A percentile compares a stretch with the other conserved stretches of the same genome.
Conservation (phyloP, 208 protist species). For the Trypanosoma scelopori region DNA sequence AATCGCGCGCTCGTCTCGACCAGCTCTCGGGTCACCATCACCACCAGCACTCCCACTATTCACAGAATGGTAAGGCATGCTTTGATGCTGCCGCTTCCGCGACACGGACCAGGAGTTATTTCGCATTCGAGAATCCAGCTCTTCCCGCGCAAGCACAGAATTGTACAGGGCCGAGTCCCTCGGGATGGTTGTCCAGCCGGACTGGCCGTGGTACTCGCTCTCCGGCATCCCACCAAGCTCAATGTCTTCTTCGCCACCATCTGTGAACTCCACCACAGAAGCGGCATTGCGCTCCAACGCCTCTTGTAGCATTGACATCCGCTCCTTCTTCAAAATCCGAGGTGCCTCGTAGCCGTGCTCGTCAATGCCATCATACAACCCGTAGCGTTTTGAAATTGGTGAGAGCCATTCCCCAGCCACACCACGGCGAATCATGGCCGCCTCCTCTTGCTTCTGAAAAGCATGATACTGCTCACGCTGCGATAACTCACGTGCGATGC, state of each 20-base stretch:
- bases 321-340: constrained; percentile 39
- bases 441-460: constrained; percentile 18
- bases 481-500: constrained; percentile 26
- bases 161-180: constrained; percentile 77
- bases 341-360: constrained; percentile 41
- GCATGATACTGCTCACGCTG: constrained; percentile 41
- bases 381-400: constrained; percentile 56
- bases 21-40: not conserved
- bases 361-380: constrained; percentile 76
- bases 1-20: constrained; percentile 27
- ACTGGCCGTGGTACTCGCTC: constrained; percentile 73
- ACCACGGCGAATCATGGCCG: constrained; percentile 12
- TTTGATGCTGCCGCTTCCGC: constrained; percentile 14
- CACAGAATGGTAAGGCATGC: not conserved
- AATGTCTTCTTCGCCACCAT: constrained; percentile 78
- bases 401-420: constrained; percentile 61
- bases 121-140: constrained; percentile 75
- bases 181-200: constrained; percentile 75
- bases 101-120: constrained; percentile 74
- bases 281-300: constrained; percentile 59
- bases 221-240: constrained; percentile 63
- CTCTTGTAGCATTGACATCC: constrained; percentile 47
- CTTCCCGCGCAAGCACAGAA: constrained; percentile 42
- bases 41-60: not conserved
- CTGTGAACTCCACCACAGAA: constrained; percentile 76